phyloP scores from a whole-genome alignment of 1,139 yeast species.

The Sugiyamaella grinbergsii region DNA sequence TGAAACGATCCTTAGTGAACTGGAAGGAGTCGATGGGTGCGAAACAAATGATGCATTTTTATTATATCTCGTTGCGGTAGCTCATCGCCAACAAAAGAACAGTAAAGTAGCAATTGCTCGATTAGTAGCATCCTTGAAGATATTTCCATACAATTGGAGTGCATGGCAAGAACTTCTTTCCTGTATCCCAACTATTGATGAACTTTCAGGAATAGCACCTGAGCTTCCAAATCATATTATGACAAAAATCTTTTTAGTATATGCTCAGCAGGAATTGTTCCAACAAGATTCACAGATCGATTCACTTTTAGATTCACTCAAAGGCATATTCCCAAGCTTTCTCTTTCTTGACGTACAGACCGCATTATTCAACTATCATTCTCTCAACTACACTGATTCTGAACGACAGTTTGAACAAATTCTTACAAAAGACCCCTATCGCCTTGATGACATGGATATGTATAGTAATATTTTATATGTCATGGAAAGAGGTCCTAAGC shows the following conservation, averaged over 20 bases:
- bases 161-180: slow-evolving; percentile 84
- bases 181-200: slow-evolving; percentile 65
- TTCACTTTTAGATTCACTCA: slow-evolving; percentile 48
- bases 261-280: slow-evolving; percentile 75
- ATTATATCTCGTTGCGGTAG: slow-evolving; percentile 62
- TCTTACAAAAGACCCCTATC: slow-evolving; percentile 73
- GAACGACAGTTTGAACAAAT: slow-evolving; percentile 78
- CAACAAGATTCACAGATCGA: slow-evolving; percentile 56
- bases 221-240: slow-evolving; percentile 42
- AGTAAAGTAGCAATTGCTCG: slow-evolving; percentile 58
- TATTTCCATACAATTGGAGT: slow-evolving; percentile 89
- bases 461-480: slow-evolving; percentile 93
- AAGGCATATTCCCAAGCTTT: slow-evolving; percentile 66
- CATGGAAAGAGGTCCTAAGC: slow-evolving; percentile 82
- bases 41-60: slow-evolving; percentile 57
- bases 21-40: slow-evolving; percentile 32
- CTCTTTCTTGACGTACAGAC: slow-evolving; percentile 75
- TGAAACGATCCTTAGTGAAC: slow-evolving; percentile 39
- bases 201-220: slow-evolving; percentile 36
- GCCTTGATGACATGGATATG: slow-evolving; percentile 87
- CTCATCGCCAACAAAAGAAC: slow-evolving; percentile 65
- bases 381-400: slow-evolving; percentile 76
- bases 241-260: slow-evolving; percentile 66
- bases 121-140: slow-evolving; percentile 57
- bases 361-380: slow-evolving; percentile 79